A percentile compares a stretch with the other conserved stretches of the same genome.
Conservation (phyloP, 108 stramenopile genomes). For the Nannochloropsis gaditana region DNA sequence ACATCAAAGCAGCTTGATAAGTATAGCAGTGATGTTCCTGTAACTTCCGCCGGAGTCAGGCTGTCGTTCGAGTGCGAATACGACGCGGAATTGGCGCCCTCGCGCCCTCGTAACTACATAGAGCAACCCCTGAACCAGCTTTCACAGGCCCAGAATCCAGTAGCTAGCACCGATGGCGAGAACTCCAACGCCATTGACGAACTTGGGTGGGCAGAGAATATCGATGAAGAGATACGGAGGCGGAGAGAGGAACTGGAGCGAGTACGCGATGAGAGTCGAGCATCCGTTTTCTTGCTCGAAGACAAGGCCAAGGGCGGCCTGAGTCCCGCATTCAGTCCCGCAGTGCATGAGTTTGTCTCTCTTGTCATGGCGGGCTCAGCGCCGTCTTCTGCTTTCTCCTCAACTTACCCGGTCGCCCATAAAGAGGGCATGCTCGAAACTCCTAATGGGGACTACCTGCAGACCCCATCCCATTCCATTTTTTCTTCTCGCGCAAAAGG, state of each 20-base stretch:
- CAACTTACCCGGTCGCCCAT: not conserved
- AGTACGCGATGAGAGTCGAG: not conserved
- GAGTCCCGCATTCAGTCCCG: conserved; percentile 3
- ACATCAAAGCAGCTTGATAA: not conserved
- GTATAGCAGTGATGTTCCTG: not conserved
- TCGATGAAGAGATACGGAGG: conserved; percentile 15
- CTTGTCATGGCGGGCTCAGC: not conserved
- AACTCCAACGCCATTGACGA: not conserved
- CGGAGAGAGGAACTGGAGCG: not conserved
- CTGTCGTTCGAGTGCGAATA: not conserved
- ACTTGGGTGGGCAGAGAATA: not conserved
- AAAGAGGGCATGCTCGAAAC: not conserved
- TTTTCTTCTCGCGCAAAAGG: not conserved
- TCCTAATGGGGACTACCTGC: not conserved
- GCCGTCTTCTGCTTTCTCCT: not conserved
- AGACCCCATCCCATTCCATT: not conserved
- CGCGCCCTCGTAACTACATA: not conserved
- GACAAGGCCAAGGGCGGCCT: not conserved
- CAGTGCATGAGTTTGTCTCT: not conserved
- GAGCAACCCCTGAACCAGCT: not conserved
- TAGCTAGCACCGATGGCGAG: not conserved
- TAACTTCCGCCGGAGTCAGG: not conserved
- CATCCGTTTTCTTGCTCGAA: conserved; percentile 1
- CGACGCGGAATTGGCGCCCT: not conserved
- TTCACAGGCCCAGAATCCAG: not conserved